These are phyloP conservation scores for Xylariaceae sp. DNA, from an alignment of 2,329 filamentous ascomycete species.

Conservation along the genomic window DNA sequence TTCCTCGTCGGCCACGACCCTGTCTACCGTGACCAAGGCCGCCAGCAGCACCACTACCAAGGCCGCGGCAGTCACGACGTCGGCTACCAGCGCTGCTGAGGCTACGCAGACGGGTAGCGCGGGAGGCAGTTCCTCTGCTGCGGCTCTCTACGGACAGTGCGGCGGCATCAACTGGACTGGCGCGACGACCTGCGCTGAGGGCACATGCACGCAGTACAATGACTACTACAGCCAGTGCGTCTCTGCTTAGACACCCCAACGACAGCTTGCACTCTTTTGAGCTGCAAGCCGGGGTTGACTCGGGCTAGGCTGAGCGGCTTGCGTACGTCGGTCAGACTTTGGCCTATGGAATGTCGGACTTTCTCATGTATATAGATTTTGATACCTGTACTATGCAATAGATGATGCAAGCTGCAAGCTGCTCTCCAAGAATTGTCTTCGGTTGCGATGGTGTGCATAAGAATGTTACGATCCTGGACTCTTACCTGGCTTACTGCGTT, in stretches of 20 bases:
- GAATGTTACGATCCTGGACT: too few species aligned
- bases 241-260: slow-evolving; percentile 3
- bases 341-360: background rate
- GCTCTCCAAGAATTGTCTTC: too few species aligned
- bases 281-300: too few species aligned
- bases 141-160: slow-evolving; percentile 36
- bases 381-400: background rate
- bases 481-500: too few species aligned
- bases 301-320: background rate
- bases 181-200: slow-evolving; percentile 33
- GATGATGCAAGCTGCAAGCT: background rate
- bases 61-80: background rate
- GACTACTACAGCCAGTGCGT: slow-evolving; percentile 43
- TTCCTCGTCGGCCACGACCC: slow-evolving; percentile 1
- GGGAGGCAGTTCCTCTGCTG: background rate
- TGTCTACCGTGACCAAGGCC: background rate
- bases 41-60: background rate
- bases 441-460: too few species aligned
- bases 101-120: too few species aligned
- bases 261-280: too few species aligned
- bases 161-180: slow-evolving; percentile 39
- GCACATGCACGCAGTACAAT: slow-evolving; percentile 36
- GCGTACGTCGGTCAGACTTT: background rate
- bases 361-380: background rate
- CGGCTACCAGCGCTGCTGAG: slow-evolving; percentile 7